These are phyloP conservation scores for Mycena polygramma DNA, from an alignment of 768 basidiomycete species.

Conservation along the genomic window DNA sequence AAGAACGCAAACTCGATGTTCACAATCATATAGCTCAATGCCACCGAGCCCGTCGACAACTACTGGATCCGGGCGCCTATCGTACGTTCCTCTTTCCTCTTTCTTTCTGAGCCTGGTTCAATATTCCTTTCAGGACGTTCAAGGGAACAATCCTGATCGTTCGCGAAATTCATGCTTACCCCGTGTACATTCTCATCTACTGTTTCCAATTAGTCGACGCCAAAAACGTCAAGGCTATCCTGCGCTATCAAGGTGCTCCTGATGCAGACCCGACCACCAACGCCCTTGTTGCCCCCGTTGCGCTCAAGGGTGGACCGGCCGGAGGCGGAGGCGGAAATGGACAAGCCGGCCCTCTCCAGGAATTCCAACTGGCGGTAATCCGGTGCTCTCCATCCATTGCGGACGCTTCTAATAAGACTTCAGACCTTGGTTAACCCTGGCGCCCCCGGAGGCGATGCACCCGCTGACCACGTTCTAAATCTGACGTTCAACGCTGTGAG, in stretches of 20 bases:
- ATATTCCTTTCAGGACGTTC: background rate
- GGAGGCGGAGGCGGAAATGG: background rate
- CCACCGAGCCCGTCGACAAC: slow-evolving; percentile 51
- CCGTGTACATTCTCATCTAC: too few species aligned
- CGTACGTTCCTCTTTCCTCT: slow-evolving; percentile 5
- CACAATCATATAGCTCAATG: slow-evolving; percentile 33
- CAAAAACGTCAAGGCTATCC: too few species aligned
- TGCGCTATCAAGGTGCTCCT: background rate
- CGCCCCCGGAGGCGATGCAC: slow-evolving; percentile 32
- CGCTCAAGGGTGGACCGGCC: too few species aligned
- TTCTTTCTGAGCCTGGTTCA: background rate
- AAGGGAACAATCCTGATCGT: background rate
- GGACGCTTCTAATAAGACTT: background rate
- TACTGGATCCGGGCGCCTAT: slow-evolving; percentile 57
- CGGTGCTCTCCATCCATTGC: too few species aligned
- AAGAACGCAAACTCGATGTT: background rate
- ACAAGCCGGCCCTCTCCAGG: background rate
- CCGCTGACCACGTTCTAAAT: slow-evolving; percentile 35
- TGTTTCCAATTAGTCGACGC: too few species aligned
- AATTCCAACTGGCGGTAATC: slow-evolving; percentile 6
- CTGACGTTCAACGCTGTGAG: slow-evolving; percentile 10
- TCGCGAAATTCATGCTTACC: too few species aligned
- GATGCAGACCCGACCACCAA: too few species aligned
- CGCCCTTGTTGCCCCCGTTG: too few species aligned
- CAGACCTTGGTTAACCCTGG: slow-evolving; percentile 27